Evolutionary conservation across 306 rosid genomes (phyloP).

Genomic region (Cercis canadensis): DNA sequence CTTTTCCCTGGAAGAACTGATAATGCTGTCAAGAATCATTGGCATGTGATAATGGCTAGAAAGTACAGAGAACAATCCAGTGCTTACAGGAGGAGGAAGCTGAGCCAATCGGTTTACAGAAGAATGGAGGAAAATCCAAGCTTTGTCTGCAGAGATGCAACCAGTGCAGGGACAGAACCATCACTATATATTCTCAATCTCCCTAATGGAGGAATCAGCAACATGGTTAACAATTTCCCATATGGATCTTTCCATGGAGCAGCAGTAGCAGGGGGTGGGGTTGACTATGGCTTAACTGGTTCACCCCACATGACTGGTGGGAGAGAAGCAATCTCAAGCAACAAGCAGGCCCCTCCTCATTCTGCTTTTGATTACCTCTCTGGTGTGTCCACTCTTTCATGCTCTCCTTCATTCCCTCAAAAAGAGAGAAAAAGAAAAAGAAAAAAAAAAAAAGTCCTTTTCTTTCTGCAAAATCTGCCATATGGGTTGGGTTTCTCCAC

Average conservation of each 20-base stretch:
- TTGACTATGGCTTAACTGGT: slow-evolving; percentile 48
- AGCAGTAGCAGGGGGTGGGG: slow-evolving; percentile 38
- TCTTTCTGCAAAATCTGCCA: too few species aligned
- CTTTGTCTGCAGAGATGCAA: slow-evolving; percentile 39
- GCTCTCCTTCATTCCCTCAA: too few species aligned
- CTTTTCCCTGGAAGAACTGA: slow-evolving; percentile 98
- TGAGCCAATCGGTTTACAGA: slow-evolving; percentile 65
- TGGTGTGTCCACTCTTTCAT: slow-evolving; percentile 38
- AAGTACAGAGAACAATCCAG: slow-evolving; percentile 90
- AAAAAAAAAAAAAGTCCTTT: too few species aligned
- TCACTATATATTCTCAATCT: slow-evolving; percentile 34
- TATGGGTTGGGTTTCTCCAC: too few species aligned
- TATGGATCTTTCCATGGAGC: slow-evolving; percentile 40
- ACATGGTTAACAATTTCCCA: slow-evolving; percentile 27
- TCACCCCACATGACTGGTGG: slow-evolving; percentile 42
- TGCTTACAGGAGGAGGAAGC: slow-evolving; percentile 86
- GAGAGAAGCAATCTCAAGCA: slow-evolving; percentile 43
- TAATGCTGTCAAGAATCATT: slow-evolving; percentile 96
- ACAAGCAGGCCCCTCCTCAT: slow-evolving; percentile 18
- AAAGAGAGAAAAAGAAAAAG: too few species aligned
- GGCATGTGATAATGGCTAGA: slow-evolving; percentile 99
- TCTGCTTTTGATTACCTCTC: slow-evolving; percentile 41
- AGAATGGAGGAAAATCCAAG: slow-evolving; percentile 61
- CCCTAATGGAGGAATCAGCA: slow-evolving; percentile 33
- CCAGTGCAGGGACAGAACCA: slow-evolving; percentile 30